Conservation (phyloP, 78 protist species). For the Speleostelium caveatum region DNA sequence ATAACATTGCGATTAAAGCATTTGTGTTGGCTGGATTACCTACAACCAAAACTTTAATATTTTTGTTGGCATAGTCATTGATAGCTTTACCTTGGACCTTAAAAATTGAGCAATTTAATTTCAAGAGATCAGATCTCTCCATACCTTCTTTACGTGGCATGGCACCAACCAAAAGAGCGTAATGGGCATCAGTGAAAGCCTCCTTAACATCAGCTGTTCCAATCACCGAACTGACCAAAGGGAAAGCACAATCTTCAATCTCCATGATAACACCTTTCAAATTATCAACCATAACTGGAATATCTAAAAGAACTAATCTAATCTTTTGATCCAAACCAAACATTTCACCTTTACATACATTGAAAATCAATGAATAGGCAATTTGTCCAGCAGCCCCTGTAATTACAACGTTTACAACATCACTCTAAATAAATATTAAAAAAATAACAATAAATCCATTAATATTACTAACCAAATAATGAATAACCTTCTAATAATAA, state of each 20-base stretch:
- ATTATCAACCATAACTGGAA: slow-evolving; percentile 46
- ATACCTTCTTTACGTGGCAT: slow-evolving; percentile 96
- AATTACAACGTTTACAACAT: slow-evolving; percentile 36
- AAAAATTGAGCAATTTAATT: slow-evolving; percentile 91
- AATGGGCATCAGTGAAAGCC: slow-evolving; percentile 80
- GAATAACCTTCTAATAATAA: too few relatives aligned
- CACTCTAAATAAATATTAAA: too few relatives aligned
- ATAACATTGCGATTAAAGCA: slow-evolving; percentile 75
- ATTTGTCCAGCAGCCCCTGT: slow-evolving; percentile 84
- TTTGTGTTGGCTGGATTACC: slow-evolving; percentile 99
- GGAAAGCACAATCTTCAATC: slow-evolving; percentile 77
- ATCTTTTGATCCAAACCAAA: slow-evolving; percentile 87
- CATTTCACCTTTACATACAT: slow-evolving; percentile 77
- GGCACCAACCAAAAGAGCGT: slow-evolving; percentile 94
- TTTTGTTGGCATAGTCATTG: slow-evolving; percentile 75
- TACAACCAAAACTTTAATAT: slow-evolving; percentile 91
- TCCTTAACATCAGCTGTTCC: slow-evolving; percentile 69
- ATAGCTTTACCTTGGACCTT: slow-evolving; percentile 90
- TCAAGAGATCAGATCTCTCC: slow-evolving; percentile 94
- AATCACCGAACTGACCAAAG: slow-evolving; percentile 45
- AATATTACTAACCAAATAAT: too few relatives aligned
- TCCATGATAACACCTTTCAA: slow-evolving; percentile 73
- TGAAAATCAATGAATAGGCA: slow-evolving; percentile 88
- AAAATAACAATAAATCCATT: too few relatives aligned
- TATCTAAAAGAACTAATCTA: slow-evolving; percentile 92